These are phyloP conservation scores for Trichoderma orchidacearum DNA, from an alignment of 495 filamentous ascomycete genomes.

Conservation along the genomic window DNA sequence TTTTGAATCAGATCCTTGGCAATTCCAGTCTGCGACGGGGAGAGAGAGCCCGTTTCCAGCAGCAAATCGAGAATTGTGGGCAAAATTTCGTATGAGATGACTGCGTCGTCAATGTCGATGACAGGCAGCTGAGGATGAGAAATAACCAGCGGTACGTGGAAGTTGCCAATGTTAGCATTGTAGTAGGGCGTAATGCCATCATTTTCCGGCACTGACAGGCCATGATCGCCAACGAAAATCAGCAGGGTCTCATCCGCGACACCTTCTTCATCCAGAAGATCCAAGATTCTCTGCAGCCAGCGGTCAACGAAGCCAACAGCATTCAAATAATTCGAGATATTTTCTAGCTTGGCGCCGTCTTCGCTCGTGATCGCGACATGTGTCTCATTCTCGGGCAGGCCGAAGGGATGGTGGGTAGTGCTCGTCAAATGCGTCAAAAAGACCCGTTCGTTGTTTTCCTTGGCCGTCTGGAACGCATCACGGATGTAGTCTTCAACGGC, in stretches of 20 bases:
- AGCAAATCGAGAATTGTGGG: conserved; percentile 38
- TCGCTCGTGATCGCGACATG: conserved; percentile 7
- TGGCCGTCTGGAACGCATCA: conserved; percentile 28
- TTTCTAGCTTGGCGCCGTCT: conserved; percentile 12
- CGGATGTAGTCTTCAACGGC: conserved; percentile 26
- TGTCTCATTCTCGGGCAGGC: conserved; percentile 9
- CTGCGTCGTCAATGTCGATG: conserved; percentile 27
- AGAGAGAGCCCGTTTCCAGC: conserved; percentile 27
- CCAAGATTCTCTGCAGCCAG: conserved; percentile 28
- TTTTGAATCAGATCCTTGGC: conserved; percentile 24
- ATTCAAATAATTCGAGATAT: conserved; percentile 29
- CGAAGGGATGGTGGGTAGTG: conserved; percentile 33
- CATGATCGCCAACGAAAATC: conserved; percentile 35
- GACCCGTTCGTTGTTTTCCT: conserved; percentile 25
- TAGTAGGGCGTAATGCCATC: conserved; percentile 32
- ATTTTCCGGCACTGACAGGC: conserved; percentile 30
- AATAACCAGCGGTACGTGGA: conserved; percentile 36
- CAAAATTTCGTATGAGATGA: conserved; percentile 29
- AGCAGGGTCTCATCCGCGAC: conserved; percentile 35
- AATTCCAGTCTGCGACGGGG: conserved; percentile 15
- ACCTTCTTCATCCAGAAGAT: conserved; percentile 30
- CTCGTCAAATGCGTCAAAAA: conserved; percentile 34
- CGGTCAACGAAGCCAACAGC: conserved; percentile 27
- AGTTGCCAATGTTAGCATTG: conserved; percentile 35
- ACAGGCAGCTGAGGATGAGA: conserved; percentile 31